A percentile compares a stretch with the other conserved stretches of the same genome.
Evolutionary conservation across 352 stramenopile genomes (phyloP).

Genomic region (Phytophthora megakarya): DNA sequence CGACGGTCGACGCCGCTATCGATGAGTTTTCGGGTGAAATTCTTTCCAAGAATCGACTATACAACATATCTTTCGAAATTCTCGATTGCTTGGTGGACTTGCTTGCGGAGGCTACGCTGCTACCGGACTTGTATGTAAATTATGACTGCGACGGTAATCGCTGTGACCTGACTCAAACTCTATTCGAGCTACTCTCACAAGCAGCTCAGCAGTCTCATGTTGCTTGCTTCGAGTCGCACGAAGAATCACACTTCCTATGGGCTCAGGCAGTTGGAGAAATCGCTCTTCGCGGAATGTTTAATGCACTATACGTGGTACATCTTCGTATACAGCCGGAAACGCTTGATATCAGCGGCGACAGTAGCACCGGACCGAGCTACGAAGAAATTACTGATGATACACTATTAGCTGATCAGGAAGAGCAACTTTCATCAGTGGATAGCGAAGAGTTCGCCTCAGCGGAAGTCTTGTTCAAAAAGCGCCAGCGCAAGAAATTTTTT

Average conservation of each 20-base stretch:
- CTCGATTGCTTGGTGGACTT: slow-evolving; percentile 96
- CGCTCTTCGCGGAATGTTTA: slow-evolving; percentile 72
- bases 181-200: slow-evolving; percentile 95
- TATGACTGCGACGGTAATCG: slow-evolving; percentile 99
- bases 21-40: slow-evolving; percentile 74
- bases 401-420: slow-evolving; percentile 36
- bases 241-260: slow-evolving; percentile 76
- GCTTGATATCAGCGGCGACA: slow-evolving; percentile 10
- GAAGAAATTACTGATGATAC: slow-evolving; percentile 40
- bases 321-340: slow-evolving; percentile 49
- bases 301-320: slow-evolving; percentile 78
- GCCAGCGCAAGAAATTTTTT: slow-evolving; percentile 83
- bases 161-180: slow-evolving; percentile 87
- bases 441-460: slow-evolving; percentile 44
- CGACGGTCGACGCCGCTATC: slow-evolving; percentile 50
- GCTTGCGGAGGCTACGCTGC: slow-evolving; percentile 93
- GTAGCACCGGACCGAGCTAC: slow-evolving; percentile 30
- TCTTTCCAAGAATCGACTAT: slow-evolving; percentile 55
- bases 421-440: slow-evolving; percentile 5
- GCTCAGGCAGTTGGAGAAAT: slow-evolving; percentile 70
- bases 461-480: slow-evolving; percentile 59
- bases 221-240: slow-evolving; percentile 72
- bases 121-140: slow-evolving; percentile 98
- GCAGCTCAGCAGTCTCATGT: slow-evolving; percentile 66
- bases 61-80: slow-evolving; percentile 75